Base-by-base conservation (phyloP, 495 filamentous ascomycete genomes). In the Parachaetomium inaequale region DNA sequence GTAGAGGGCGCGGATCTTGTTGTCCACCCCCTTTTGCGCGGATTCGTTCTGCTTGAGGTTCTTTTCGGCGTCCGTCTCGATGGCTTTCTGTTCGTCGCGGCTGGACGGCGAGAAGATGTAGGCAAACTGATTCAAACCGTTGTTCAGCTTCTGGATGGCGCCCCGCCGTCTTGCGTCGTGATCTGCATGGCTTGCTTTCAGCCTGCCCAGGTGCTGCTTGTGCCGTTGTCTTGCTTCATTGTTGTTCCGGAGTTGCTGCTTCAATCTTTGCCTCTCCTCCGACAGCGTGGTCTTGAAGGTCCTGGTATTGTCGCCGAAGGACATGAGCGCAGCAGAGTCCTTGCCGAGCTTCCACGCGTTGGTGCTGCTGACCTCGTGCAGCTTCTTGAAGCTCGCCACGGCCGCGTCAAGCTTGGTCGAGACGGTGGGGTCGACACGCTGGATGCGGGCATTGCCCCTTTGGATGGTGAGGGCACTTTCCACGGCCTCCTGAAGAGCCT, bases 261-360 rank as follows among this genome's bases (percentile, higher is more conserved):
- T 46, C 43, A 46, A 17, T 17, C 21, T 46, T 12, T 46, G 43
- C 43, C 43, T 6, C 43, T 46, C 43, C 21, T 25, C 43, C 43
- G n/a, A 7, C 8, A 46, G 43, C 43, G 36, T 46, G 19, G 0
- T 19, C 43, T 46, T 46, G 43, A 46, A 46, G 19, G n/a, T 46
- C 43, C 21, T 46, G 43, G 43, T 46, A 17, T 19, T 21, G 43
- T 46, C 43, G 21, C n/a, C 43, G 19, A 46, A 46, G 17, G 43
- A 46, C n/a, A 46, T 46, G 43, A 46, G 43, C 43, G 43, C 43
- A 5, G 43, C 43, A 7, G 43, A 19, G 43, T 46, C 43, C 3
- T 46, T 46, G 19, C 43, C 43, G 43, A 46, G 43, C 19, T 46
- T 46, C 43, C 43, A 46, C 19, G 43, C 43, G 43, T 46, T 46